Base-by-base conservation (phyloP, 345 rosid genomes). In the Gynandropsis gynandra region DNA sequence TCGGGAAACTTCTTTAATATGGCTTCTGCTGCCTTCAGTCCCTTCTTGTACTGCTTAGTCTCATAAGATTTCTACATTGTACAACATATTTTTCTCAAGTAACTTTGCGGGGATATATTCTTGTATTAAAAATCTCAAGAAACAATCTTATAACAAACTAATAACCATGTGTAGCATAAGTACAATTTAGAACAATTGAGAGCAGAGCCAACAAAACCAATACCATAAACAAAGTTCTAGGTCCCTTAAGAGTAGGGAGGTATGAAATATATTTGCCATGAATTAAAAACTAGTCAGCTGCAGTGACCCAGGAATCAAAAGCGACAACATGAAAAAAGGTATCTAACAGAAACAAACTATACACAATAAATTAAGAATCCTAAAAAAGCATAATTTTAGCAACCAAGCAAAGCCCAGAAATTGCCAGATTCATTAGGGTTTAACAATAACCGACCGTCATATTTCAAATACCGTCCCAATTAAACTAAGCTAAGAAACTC, bases 1-100 rank as follows among this genome's bases (percentile, higher is more conserved):
- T 83, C 82, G 10, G 99, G 99, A 82, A 85, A 88, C 77, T 88
- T 93, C 69, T 81, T 88, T 70, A 88, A 66, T 44, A 93, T 93
- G 48, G 95, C 66, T 77, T 93, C 99, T 24, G 99, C 99, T n/a
- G 99, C 92, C 80, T 85, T 93, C 67, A 93, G 59, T 21, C 97
- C 99, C 73, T 85, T 93, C 82, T 93, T 93, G 68, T 93, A 93
- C 71, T 88, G 97, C 55, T 93, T 93, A 19, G 89, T 85, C 73
- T 93, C 99, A 71, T 88, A 93, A 35, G 99, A 93, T 88, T 88
- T 93, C 99, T 93, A 80, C 78, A 64, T 65, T 16, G 29, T 47
- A 16, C 40, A 49, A 56, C 58, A 59, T 35, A 12, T 24, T 53
- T 8, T 24, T 10, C 24, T 31, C 52, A 12, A 47, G 42, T 52